Percentiles rank a stretch among this genome's conserved stretches.
Conservation (phyloP, 768 basidiomycete species). For the Russula compacta region DNA sequence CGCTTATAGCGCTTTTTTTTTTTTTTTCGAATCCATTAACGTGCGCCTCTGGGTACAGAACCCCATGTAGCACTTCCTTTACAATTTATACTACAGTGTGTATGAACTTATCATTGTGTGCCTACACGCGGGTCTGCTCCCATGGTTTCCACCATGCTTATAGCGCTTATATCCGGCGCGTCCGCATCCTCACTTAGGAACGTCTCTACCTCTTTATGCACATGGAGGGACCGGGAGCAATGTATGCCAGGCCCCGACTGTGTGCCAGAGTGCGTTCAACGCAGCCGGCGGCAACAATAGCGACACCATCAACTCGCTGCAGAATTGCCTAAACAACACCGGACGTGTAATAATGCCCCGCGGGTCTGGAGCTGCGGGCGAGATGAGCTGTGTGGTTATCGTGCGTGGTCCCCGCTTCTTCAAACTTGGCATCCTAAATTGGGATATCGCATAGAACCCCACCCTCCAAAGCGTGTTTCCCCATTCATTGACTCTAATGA, state of each 20-base stretch:
- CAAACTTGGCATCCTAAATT: background rate
- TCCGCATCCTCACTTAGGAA: slow-evolving; percentile 43
- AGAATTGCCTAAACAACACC: slow-evolving; percentile 48
- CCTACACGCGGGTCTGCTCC: too few relatives aligned
- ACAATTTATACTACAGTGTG: too few relatives aligned
- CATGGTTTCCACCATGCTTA: too few relatives aligned
- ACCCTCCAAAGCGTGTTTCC: slow-evolving; percentile 75
- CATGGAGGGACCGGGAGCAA: slow-evolving; percentile 73
- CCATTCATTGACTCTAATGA: slow-evolving; percentile 59
- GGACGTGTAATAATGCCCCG: slow-evolving; percentile 64
- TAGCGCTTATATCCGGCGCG: slow-evolving; percentile 37
- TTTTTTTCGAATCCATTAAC: too few relatives aligned
- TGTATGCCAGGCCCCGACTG: slow-evolving; percentile 58
- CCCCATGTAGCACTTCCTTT: too few relatives aligned
- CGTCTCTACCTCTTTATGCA: slow-evolving; percentile 55
- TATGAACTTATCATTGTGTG: too few relatives aligned
- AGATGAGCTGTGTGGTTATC: slow-evolving; percentile 78
- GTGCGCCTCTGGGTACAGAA: too few relatives aligned
- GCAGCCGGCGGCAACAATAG: slow-evolving; percentile 30
- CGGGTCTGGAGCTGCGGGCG: slow-evolving; percentile 68
- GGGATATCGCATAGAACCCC: slow-evolving; percentile 55
- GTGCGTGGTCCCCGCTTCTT: slow-evolving; percentile 30
- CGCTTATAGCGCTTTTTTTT: too few relatives aligned
- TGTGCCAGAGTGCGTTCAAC: slow-evolving; percentile 59
- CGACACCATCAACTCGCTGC: slow-evolving; percentile 18